Evolutionary conservation across 192 early-diverging fungal genomes (phyloP).

Genomic region (Hyaloraphidium curvatum): DNA sequence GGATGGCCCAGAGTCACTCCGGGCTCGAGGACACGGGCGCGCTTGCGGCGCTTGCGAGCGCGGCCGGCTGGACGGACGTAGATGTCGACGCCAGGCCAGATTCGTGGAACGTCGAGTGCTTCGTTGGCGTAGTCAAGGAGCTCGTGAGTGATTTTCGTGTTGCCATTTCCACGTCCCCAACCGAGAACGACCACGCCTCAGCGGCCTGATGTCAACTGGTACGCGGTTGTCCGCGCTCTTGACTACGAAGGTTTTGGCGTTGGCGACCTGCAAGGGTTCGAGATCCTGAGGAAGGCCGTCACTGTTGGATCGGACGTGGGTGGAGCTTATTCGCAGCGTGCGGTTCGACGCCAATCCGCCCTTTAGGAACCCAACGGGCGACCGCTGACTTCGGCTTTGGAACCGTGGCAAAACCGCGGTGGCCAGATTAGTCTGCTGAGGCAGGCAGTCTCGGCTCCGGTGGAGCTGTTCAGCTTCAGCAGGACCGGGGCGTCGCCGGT

Average conservation of each 20-base stretch:
- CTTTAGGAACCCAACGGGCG: constrained; percentile 36
- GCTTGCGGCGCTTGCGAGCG: constrained; percentile 10
- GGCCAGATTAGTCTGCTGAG: constrained; percentile 50
- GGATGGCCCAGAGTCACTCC: constrained; percentile 35
- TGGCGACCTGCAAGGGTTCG: constrained; percentile 30
- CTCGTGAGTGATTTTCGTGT: constrained; percentile 17
- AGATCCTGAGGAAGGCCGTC: constrained; percentile 37
- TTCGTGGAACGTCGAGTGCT: constrained; percentile 41
- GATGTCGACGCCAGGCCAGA: constrained; percentile 1
- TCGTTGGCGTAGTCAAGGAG: constrained; percentile 29
- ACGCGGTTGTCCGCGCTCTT: constrained; percentile 31
- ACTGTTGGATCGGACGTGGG: constrained; percentile 32
- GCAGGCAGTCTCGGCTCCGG: constrained; percentile 31
- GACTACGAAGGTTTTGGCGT: constrained; percentile 44
- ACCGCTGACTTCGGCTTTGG: constrained; percentile 48
- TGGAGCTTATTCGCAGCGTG: neutral
- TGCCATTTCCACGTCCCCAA: neutral
- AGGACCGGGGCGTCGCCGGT: neutral
- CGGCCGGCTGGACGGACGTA: neutral
- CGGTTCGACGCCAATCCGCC: neutral
- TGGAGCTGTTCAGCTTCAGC: constrained; percentile 37
- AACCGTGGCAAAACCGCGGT: constrained; percentile 46
- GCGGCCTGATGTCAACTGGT: constrained; percentile 40
- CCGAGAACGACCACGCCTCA: constrained; percentile 10
- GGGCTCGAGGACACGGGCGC: constrained; percentile 16